Percentiles rank a stretch among this genome's conserved stretches.
These are phyloP conservation scores for Colletotrichum liriopes DNA, from an alignment of 2,329 filamentous ascomycete species.

Conservation along the genomic window DNA sequence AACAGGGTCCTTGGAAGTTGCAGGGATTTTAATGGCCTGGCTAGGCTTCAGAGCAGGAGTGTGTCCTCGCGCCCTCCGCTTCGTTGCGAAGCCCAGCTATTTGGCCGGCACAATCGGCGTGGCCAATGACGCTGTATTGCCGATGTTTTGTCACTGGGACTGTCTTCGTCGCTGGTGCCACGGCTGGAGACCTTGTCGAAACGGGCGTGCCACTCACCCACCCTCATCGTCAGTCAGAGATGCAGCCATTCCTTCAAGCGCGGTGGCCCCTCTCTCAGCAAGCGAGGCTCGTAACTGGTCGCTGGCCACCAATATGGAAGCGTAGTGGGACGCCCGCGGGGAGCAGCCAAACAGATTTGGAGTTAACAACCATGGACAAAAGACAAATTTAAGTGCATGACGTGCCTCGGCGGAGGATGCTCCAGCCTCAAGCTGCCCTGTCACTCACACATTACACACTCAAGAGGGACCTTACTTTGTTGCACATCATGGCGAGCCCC, in stretches of 20 bases:
- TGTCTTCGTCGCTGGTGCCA: slow-evolving; percentile 14
- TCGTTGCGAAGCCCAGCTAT: background rate
- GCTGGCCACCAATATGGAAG: slow-evolving; percentile 6
- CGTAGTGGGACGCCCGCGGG: slow-evolving; percentile 17
- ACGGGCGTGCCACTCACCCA: slow-evolving; percentile 34
- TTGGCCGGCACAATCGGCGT: slow-evolving; percentile 39
- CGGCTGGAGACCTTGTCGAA: slow-evolving; percentile 37
- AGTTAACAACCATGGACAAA: slow-evolving; percentile 25
- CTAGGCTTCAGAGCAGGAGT: slow-evolving; percentile 15
- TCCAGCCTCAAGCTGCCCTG: slow-evolving; percentile 10
- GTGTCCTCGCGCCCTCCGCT: slow-evolving; percentile 4
- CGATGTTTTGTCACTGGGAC: slow-evolving; percentile 21
- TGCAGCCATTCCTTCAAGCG: slow-evolving; percentile 29
- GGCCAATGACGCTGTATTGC: slow-evolving; percentile 37
- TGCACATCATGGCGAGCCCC: slow-evolving; percentile 21
- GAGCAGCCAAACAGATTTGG: slow-evolving; percentile 21
- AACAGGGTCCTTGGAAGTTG: slow-evolving; percentile 23
- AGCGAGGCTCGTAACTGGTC: slow-evolving; percentile 29
- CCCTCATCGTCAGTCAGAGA: slow-evolving; percentile 36
- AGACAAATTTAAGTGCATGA: slow-evolving; percentile 36
- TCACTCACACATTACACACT: slow-evolving; percentile 1
- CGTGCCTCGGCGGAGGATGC: slow-evolving; percentile 23
- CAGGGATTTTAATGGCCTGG: slow-evolving; percentile 43
- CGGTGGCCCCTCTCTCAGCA: background rate
- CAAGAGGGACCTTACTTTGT: background rate